Conservation (phyloP, 148 eudicot species). For the Camellia sinensis region DNA sequence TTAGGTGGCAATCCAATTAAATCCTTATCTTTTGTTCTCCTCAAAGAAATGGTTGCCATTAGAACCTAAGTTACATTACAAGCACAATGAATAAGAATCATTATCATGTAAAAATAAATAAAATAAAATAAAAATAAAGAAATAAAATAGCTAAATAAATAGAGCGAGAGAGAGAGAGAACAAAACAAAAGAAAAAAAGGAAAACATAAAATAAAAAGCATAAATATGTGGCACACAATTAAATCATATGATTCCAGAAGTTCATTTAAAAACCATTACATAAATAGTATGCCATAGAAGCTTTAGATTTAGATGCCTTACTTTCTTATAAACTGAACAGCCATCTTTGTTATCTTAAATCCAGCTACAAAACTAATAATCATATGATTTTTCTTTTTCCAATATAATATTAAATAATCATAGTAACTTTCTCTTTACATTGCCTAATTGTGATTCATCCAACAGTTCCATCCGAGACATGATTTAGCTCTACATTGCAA, state of each 20-base stretch:
- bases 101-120: not conserved
- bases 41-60: conserved; percentile 80
- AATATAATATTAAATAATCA: not conserved
- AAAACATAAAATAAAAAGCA: not conserved
- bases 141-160: not conserved
- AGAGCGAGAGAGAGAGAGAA: not conserved
- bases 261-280: not conserved
- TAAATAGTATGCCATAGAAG: not conserved
- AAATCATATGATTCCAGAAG: not conserved
- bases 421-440: not conserved
- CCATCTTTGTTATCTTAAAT: conserved; percentile 1
- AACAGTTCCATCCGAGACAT: not conserved
- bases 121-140: not conserved
- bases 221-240: not conserved
- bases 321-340: not conserved
- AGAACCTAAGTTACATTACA: conserved; percentile 43
- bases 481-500: conserved; percentile 5
- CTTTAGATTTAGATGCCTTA: not conserved
- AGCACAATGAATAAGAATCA: not conserved
- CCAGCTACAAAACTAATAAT: not conserved
- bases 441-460: not conserved
- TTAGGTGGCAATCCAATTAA: conserved; percentile 67
- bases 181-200: not conserved
- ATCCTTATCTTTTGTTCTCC: conserved; percentile 85
- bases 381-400: not conserved